Conservation (phyloP, 2,329 filamentous ascomycete genomes). For the Alternaria ethzedia region DNA sequence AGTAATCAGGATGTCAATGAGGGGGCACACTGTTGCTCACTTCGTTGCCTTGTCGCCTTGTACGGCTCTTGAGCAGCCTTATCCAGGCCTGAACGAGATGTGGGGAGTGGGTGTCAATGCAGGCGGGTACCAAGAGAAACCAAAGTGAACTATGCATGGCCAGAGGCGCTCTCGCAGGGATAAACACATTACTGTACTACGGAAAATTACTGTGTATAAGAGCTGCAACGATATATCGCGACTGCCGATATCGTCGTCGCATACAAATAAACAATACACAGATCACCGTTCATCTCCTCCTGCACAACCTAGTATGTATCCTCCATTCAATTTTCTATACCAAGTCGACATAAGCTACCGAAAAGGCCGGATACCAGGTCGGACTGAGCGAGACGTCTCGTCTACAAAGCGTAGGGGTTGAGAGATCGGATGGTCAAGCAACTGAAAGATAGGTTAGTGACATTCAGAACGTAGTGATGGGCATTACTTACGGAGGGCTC, state of each 20-base stretch:
- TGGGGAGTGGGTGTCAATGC: constrained; percentile 16
- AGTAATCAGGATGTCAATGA: constrained; percentile 6
- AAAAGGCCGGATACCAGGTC: neutral
- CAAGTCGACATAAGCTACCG: constrained; percentile 25
- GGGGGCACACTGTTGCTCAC: neutral
- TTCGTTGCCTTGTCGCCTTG: neutral
- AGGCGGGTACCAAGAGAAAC: constrained; percentile 24
- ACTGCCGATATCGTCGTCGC: constrained; percentile 26
- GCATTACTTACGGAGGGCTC: constrained; percentile 91
- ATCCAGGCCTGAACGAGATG: constrained; percentile 19
- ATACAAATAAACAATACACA: constrained; percentile 43
- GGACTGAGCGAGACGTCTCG: constrained; percentile 1
- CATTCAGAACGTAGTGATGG: neutral
- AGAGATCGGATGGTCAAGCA: constrained; percentile 84
- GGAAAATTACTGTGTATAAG: constrained; percentile 27
- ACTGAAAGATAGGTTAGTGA: constrained; percentile 52
- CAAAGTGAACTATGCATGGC: constrained; percentile 18
- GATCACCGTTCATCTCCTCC: constrained; percentile 20
- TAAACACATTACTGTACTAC: constrained; percentile 43
- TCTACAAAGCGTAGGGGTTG: constrained; percentile 73
- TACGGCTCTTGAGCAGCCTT: neutral
- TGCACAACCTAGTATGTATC: constrained; percentile 33
- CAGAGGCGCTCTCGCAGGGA: constrained; percentile 13
- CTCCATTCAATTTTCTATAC: constrained; percentile 42
- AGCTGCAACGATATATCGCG: constrained; percentile 33